Percentiles rank a stretch among this genome's conserved stretches.
These are phyloP conservation scores for Russula dissimulans DNA, from an alignment of 768 basidiomycete species.

Conservation along the genomic window DNA sequence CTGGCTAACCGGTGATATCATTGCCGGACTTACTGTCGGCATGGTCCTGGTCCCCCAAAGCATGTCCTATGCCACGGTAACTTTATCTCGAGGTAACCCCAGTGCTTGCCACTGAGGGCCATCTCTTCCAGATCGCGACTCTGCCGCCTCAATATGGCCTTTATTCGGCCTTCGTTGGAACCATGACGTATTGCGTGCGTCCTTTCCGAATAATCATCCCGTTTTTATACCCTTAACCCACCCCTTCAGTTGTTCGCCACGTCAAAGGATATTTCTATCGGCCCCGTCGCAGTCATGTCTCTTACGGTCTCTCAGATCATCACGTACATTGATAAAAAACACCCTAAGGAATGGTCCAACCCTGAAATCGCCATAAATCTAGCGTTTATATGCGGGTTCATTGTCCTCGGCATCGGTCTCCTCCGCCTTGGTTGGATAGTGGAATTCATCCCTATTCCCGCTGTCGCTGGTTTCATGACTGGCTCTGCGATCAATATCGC, in stretches of 20 bases:
- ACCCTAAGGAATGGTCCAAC: constrained; percentile 49
- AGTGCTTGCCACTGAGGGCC: neutral
- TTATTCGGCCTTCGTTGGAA: constrained; percentile 89
- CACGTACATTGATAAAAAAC: constrained; percentile 42
- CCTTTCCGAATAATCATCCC: neutral
- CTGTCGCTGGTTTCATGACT: constrained; percentile 91
- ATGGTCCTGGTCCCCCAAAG: constrained; percentile 92
- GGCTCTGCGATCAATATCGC: constrained; percentile 94
- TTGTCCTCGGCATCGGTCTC: constrained; percentile 83
- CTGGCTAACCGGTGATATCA: constrained; percentile 80
- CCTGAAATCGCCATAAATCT: constrained; percentile 78
- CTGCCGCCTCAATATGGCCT: constrained; percentile 84
- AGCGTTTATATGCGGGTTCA: constrained; percentile 84
- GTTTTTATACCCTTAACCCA: neutral
- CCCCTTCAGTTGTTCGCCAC: constrained; percentile 78
- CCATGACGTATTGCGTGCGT: constrained; percentile 72
- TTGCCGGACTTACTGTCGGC: constrained; percentile 90
- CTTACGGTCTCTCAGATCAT: constrained; percentile 80
- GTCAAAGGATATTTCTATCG: constrained; percentile 98
- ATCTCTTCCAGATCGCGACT: constrained; percentile 55
- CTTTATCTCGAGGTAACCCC: neutral
- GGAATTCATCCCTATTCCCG: constrained; percentile 85
- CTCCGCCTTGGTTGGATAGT: constrained; percentile 89
- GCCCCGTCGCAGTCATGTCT: constrained; percentile 98
- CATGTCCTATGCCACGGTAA: constrained; percentile 79